phyloP scores from a whole-genome alignment of 108 stramenopile genomes.

The Cyclotella sp. region DNA sequence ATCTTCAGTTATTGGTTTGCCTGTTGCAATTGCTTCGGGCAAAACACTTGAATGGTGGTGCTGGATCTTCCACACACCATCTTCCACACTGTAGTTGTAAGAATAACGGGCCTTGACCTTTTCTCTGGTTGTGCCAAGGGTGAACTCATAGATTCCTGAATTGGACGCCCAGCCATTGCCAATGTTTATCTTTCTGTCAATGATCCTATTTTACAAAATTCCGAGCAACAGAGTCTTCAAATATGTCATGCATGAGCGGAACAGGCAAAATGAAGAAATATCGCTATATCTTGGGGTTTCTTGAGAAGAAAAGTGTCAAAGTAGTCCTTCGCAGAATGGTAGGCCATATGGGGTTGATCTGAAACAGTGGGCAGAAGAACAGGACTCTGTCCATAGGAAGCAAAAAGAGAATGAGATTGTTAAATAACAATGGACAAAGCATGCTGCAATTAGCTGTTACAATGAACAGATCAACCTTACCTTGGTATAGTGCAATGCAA shows the following conservation, averaged over 20 bases:
- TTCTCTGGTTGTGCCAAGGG: too few species aligned
- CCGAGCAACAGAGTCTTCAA: too few species aligned
- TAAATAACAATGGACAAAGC: too few species aligned
- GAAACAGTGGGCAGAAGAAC: constrained; percentile 60
- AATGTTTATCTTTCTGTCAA: too few species aligned
- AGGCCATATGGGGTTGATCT: constrained; percentile 53
- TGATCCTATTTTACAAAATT: too few species aligned
- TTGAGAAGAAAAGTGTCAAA: constrained; percentile 53
- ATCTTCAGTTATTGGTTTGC: too few species aligned
- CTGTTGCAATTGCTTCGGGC: constrained; percentile 54
- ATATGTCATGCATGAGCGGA: neutral
- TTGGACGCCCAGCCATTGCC: constrained; percentile 56
- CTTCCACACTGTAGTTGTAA: constrained; percentile 56
- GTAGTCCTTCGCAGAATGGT: constrained; percentile 52
- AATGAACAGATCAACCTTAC: neutral
- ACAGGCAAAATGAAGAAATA: too few species aligned
- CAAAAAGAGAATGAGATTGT: neutral
- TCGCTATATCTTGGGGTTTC: constrained; percentile 57
- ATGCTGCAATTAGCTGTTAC: too few species aligned
- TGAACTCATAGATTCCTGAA: constrained; percentile 60
- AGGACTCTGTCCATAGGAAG: constrained; percentile 23
- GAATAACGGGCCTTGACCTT: constrained; percentile 59
- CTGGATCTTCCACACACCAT: constrained; percentile 55
- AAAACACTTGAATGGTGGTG: constrained; percentile 62
- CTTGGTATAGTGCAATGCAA: constrained; percentile 63